phyloP scores from a whole-genome alignment of 306 rosid genomes.

The Medicago arabica region DNA sequence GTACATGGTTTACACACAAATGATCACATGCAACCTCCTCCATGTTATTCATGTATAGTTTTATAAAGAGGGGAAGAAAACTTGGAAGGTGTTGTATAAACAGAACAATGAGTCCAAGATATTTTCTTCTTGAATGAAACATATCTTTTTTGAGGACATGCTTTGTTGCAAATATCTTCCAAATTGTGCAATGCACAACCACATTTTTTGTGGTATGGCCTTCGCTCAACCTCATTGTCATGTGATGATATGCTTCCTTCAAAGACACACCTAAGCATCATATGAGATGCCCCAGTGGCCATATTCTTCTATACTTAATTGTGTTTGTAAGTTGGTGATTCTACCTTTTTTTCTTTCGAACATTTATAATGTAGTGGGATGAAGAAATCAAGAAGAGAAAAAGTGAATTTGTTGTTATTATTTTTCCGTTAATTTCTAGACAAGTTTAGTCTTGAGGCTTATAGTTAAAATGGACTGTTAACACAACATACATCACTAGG shows the following conservation, averaged over 20 bases:
- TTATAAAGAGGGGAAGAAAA: slow-evolving; percentile 36
- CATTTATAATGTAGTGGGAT: slow-evolving; percentile 7
- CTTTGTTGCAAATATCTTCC: slow-evolving; percentile 34
- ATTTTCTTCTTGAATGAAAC: slow-evolving; percentile 52
- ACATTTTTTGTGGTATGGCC: slow-evolving; percentile 88
- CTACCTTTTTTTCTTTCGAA: neutral
- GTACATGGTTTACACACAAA: neutral
- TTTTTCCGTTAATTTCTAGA: slow-evolving; percentile 30
- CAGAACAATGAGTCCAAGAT: slow-evolving; percentile 43
- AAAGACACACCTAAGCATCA: slow-evolving; percentile 55
- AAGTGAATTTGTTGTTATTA: slow-evolving; percentile 16
- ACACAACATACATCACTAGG: slow-evolving; percentile 41
- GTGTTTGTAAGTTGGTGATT: slow-evolving; percentile 10
- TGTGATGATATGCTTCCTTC: slow-evolving; percentile 62
- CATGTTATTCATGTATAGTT: neutral
- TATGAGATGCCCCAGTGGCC: slow-evolving; percentile 51
- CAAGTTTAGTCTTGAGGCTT: slow-evolving; percentile 24
- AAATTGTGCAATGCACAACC: slow-evolving; percentile 68
- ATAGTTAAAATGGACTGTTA: slow-evolving; percentile 14
- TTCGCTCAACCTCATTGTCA: slow-evolving; percentile 60
- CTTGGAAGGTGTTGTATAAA: slow-evolving; percentile 34
- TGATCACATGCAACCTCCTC: neutral
- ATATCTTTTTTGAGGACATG: slow-evolving; percentile 36
- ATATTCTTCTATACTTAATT: slow-evolving; percentile 11
- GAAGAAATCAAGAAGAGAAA: slow-evolving; percentile 46